Percentiles rank a stretch among this genome's conserved stretches.
Evolutionary conservation across 2,329 filamentous ascomycete species (phyloP).

Genomic region (Aspergillus costaricaensis): DNA sequence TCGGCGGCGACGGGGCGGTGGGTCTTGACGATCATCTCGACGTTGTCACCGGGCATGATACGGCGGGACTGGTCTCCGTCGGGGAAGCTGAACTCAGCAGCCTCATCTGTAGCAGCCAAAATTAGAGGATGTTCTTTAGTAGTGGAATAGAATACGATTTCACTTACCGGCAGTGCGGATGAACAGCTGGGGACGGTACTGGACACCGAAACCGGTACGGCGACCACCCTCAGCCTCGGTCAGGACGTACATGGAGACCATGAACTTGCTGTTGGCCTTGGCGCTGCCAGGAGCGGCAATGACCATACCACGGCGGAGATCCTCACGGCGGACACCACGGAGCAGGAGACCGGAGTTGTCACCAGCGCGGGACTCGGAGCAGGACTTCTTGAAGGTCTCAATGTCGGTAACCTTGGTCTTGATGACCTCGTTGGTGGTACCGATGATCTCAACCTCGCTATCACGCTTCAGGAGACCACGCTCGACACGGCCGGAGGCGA

Average conservation of each 20-base stretch:
- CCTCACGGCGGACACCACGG: slow-evolving; percentile 93
- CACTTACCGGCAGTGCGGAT: slow-evolving; percentile 85
- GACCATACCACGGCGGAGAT: slow-evolving; percentile 93
- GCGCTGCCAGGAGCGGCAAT: slow-evolving; percentile 78
- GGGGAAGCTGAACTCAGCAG: slow-evolving; percentile 79
- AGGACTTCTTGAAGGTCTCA: slow-evolving; percentile 99
- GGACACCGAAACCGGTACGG: slow-evolving; percentile 91
- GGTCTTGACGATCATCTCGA: slow-evolving; percentile 91
- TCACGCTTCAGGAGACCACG: slow-evolving; percentile 93
- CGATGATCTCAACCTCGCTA: slow-evolving; percentile 89
- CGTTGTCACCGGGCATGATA: slow-evolving; percentile 98
- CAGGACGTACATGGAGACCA: slow-evolving; percentile 94
- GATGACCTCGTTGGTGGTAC: slow-evolving; percentile 77
- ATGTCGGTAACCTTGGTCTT: slow-evolving; percentile 99
- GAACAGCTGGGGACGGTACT: slow-evolving; percentile 97
- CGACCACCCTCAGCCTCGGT: slow-evolving; percentile 98
- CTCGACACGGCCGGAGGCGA: slow-evolving; percentile 95
- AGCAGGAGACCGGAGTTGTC: slow-evolving; percentile 98
- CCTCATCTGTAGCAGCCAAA: slow-evolving; percentile 58
- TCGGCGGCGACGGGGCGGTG: slow-evolving; percentile 85
- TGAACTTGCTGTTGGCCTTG: slow-evolving; percentile 88
- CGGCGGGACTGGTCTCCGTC: slow-evolving; percentile 78
- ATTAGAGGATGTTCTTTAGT: background rate
- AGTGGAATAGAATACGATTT: slow-evolving; percentile 21
- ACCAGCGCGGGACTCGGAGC: slow-evolving; percentile 91